phyloP scores from a whole-genome alignment of 2,329 filamentous ascomycete genomes.

The Epichloe hybrida region DNA sequence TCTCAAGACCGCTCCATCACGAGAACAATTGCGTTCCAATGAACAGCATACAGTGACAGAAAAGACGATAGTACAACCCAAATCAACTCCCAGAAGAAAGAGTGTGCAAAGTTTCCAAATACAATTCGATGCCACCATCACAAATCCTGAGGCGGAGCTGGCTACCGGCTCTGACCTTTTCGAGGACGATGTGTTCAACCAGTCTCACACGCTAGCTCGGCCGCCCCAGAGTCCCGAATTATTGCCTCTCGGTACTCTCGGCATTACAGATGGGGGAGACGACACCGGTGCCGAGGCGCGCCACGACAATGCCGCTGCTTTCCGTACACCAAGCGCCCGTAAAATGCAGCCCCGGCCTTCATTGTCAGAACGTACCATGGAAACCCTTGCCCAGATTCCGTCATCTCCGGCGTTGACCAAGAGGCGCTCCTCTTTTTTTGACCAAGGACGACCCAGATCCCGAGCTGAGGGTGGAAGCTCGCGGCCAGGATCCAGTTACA shows the following conservation, averaged over 20 bases:
- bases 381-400: constrained; percentile 66
- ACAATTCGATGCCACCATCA: constrained; percentile 3
- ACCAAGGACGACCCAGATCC: constrained; percentile 42
- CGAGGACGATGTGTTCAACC: background rate
- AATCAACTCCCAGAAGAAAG: constrained; percentile 6
- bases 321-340: constrained; percentile 11
- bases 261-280: background rate
- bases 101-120: constrained; percentile 4
- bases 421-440: constrained; percentile 60
- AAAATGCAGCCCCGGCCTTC: constrained; percentile 34
- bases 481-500: constrained; percentile 46
- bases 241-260: background rate
- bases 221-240: background rate
- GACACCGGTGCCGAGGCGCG: background rate
- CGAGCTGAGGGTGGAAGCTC: constrained; percentile 32
- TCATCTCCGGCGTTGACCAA: constrained; percentile 59
- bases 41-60: constrained; percentile 2
- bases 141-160: background rate
- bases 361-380: constrained; percentile 71
- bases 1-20: constrained; percentile 8
- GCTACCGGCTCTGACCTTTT: background rate
- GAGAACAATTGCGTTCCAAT: constrained; percentile 11
- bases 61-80: constrained; percentile 5
- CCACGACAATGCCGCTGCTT: constrained; percentile 8
- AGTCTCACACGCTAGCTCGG: background rate